Evolutionary conservation across 75 land plant genomes (phyloP), one percentile per base, ranked within the genome.

Genomic region (Ceratopteris richardii): DNA sequence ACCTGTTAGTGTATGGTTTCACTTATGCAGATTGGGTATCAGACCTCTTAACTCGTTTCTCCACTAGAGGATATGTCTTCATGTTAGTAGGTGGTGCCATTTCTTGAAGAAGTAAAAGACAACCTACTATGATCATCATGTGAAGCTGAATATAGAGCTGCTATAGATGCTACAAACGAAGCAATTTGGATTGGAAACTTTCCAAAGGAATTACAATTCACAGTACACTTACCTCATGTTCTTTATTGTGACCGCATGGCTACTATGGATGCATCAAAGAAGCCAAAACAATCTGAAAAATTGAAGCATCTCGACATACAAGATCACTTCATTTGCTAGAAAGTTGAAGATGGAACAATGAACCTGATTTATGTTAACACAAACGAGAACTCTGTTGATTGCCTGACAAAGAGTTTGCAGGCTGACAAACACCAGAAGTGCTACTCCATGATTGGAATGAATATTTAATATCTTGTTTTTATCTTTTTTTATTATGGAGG

Each of bases 181-280:
- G 64, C 50, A 9, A 44, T 67, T n/a, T 67, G 70, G 70, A 17
- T 44, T 58, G 19, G 33, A 29, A 31, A n/a, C 2, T 25, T 67
- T 1, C 36, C 29, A 19, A 18, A 0, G 0, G 53, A 67, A 24
- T 46, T 67, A 31, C 64, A 47, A 6, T 58, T 40, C 29, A 36
- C 2, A 27, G 17, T 59, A 60, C 18, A 11, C 1, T 0, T 9
- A 22, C 64, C 50, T 18, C 22, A 46, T 12, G 30, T 52, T 26
- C 7, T 57, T n/a, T 50, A 27, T 28, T 58, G 63, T 36, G 63
- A 67, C 53, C 58, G 58, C 21, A 42, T 36, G 25, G 25, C 39
- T 14, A 1, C 24, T 17, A 67, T 67, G 0, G 31, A 53, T 14
- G 44, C 58, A 14, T 58, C 64, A 19, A 58, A 58, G 18, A 67